Base-by-base conservation (phyloP, 2,329 filamentous ascomycete genomes). In the Pyrenochaeta sp. region DNA sequence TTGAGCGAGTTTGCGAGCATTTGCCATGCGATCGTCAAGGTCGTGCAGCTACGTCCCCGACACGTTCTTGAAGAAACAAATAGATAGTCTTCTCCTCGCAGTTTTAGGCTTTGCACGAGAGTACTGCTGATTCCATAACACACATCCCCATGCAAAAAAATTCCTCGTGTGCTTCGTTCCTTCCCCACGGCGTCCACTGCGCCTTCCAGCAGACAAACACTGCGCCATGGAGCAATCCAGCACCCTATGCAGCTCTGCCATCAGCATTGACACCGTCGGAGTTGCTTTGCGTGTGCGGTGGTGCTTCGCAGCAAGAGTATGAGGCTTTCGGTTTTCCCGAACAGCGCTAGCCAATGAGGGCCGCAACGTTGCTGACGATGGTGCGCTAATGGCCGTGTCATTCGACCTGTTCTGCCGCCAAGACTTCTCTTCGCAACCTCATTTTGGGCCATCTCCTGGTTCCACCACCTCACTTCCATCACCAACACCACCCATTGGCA, bases 401-500 rank as follows among this genome's bases (percentile, higher is more conserved):
- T 45, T 48, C 57, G 52, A 51, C 23, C 23, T 52, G 14, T 46
- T 52, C 54, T 49, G 45, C 23, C 23, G 23, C 23, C 23, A 27
- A 27, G 23, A 27, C 23, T 27, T 27, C 23, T 27, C 23, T 27
- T 27, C 23, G 23, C 23, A 27, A 56, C 49, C 43, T 49, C 51
- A 44, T n/a, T 36, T 36, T 17, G 7, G n/a, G 14, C 54, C 51
- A 33, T 59, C 63, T 61, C 63, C 55, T 60, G 52, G 61, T 54
- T 49, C 23, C n/a, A 12, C 56, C 64, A 63, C 65, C 49, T 60
- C 64, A 66, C 63, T 59, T 61, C 67, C 64, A 62, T 66, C 68
- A 66, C 59, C 67, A 69, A 51, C 64, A 66, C 66, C 61, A 74
- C 65, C 73, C 68, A 76, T 75, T 75, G 73, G 69, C 68, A 68